Evolutionary conservation across 2,329 filamentous ascomycete species (phyloP), one percentile per base, ranked within the genome.

Genomic region (Penicillium sp.): DNA sequence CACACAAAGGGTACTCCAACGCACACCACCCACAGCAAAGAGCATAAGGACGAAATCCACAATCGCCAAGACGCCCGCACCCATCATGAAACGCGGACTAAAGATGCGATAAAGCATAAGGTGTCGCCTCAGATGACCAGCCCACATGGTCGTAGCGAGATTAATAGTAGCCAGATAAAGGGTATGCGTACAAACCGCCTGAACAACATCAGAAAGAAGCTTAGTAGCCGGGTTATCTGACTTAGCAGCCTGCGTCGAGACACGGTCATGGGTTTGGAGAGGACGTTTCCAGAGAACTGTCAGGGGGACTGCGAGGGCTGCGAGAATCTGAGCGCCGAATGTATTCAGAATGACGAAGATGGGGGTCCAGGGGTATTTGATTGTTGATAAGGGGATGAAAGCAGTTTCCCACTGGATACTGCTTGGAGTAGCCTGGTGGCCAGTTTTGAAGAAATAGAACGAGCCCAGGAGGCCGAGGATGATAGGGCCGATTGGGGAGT

Each of bases 91-190:
- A 23, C 93, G 78, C 40, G 94, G 94, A 74, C 83, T 87, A 67
- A 99, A 99, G 36, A 99, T 91, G 34, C 94, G 83, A 75, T 94
- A 99, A 24, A 99, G 81, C 94, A 99, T 99, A 57, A 99, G 80
- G 77, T 99, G 94, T 45, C 94, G 82, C 47, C 94, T 81, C 65
- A 99, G 75, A 75, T 91, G 87, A 1, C 90, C 92, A 0, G 93
- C 90, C 88, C 93, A 97, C 70, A 89, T 85, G 63, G 94, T 95
- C 4, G 92, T 96, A 0, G 91, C 90, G 18, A 96, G 74, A 23
- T 88, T 88, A 67, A 97, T 83, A 7, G 89, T 87, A 4, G 90
- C 90, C 67, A 91, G 94, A 68, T 93, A 96, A 1, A 88, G 78
- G 5, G 93, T 74, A 66, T 96, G 91, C 21, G 87, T 88, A 13